Conservation (phyloP, 257 asterid genomes). For the Nemophila menziesii region DNA sequence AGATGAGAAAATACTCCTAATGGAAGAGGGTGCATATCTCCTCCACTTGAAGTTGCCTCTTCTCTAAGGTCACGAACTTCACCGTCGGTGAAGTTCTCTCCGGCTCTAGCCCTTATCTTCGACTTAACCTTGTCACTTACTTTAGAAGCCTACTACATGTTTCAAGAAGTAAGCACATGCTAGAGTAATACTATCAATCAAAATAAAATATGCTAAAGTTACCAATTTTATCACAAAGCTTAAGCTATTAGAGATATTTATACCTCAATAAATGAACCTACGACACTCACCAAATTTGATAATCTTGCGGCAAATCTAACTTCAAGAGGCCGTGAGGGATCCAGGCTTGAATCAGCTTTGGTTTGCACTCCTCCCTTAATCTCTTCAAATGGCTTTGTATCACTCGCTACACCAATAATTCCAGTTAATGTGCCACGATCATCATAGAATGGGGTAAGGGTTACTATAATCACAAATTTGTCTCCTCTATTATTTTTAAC, state of each 20-base stretch:
- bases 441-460: constrained; percentile 67
- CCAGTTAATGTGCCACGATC: constrained; percentile 66
- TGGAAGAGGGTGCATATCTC: constrained; percentile 50
- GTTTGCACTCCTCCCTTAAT: constrained; percentile 22
- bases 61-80: constrained; percentile 63
- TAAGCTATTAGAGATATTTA: too few species aligned
- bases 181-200: constrained; percentile 5
- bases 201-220: too few species aligned
- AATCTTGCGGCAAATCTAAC: too few species aligned
- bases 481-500: constrained; percentile 52
- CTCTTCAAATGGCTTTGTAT: constrained; percentile 51
- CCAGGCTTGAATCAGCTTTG: too few species aligned
- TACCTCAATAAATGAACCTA: too few species aligned
- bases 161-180: constrained; percentile 21
- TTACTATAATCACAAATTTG: constrained; percentile 41
- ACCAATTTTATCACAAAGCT: too few species aligned
- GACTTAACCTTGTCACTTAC: constrained; percentile 79
- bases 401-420: constrained; percentile 50
- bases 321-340: too few species aligned
- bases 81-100: constrained; percentile 34
- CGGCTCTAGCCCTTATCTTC: constrained; percentile 48
- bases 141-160: constrained; percentile 55
- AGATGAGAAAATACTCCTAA: constrained; percentile 51
- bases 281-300: too few species aligned
- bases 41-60: constrained; percentile 83